A percentile compares a stretch with the other conserved stretches of the same genome.
Evolutionary conservation across 805 yeast genomes (phyloP).

Genomic region (Schwanniomyces sp.): DNA sequence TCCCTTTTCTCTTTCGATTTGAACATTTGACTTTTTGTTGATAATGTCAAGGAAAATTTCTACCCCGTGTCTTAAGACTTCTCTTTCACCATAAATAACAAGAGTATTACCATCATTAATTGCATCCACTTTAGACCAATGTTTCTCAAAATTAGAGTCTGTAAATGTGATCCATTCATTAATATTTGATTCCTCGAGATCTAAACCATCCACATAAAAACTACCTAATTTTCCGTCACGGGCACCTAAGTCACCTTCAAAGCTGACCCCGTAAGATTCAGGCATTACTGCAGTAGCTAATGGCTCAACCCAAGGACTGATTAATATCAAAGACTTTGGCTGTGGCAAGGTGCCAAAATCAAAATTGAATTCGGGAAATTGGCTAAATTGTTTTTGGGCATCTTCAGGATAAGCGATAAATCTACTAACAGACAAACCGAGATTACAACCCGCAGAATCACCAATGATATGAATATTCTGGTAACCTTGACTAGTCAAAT

Average conservation of each 20-base stretch:
- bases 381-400: constrained; percentile 19
- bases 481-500: constrained; percentile 14
- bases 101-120: constrained; percentile 20
- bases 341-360: constrained; percentile 21
- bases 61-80: constrained; percentile 28
- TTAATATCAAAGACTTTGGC: constrained; percentile 25
- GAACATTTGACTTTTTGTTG: constrained; percentile 16
- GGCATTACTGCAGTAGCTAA: constrained; percentile 16
- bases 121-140: constrained; percentile 26
- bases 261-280: constrained; percentile 20
- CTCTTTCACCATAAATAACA: constrained; percentile 32
- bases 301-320: constrained; percentile 40
- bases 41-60: constrained; percentile 22
- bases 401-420: constrained; percentile 32
- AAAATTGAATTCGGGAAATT: constrained; percentile 16
- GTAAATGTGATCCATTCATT: constrained; percentile 21
- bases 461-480: constrained; percentile 16
- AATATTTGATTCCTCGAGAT: constrained; percentile 6
- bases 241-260: constrained; percentile 34
- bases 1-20: constrained; percentile 24
- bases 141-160: constrained; percentile 18
- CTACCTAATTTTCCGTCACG: constrained; percentile 27
- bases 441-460: constrained; percentile 20
- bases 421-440: constrained; percentile 13
- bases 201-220: constrained; percentile 25